Conservation (phyloP, 805 yeast species). For the Candida sonorensis region DNA sequence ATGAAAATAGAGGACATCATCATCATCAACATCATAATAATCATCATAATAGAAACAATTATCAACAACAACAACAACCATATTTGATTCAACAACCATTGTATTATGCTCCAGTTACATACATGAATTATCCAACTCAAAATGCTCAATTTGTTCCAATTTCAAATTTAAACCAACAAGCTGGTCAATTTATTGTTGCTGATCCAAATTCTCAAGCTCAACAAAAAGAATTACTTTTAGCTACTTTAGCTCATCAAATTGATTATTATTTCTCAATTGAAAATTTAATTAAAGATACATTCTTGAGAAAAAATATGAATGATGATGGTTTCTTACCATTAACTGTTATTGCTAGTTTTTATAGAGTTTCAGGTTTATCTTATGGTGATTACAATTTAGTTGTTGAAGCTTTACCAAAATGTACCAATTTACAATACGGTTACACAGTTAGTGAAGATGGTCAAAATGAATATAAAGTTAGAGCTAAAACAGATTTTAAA, state of each 20-base stretch:
- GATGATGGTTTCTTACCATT: conserved; percentile 67
- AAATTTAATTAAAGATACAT: conserved; percentile 80
- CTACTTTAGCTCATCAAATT: conserved; percentile 46
- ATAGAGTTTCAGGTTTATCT: conserved; percentile 64
- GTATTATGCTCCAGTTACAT: conserved; percentile 19
- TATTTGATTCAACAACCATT: conserved; percentile 19
- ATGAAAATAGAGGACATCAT: conserved; percentile 8
- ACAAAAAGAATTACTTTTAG: conserved; percentile 15
- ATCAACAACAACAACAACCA: too few species aligned
- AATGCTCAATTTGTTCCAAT: conserved; percentile 12
- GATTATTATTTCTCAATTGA: conserved; percentile 89
- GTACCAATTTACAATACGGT: conserved; percentile 38
- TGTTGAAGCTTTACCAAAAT: conserved; percentile 45
- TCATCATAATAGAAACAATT: conserved; percentile 13
- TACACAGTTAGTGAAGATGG: conserved; percentile 35
- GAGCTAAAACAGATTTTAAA: conserved; percentile 50
- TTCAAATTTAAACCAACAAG: conserved; percentile 5
- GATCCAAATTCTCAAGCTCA: conserved; percentile 17
- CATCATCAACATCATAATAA: conserved; percentile 8
- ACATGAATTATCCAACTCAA: conserved; percentile 15
- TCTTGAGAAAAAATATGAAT: conserved; percentile 76
- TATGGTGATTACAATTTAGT: conserved; percentile 48
- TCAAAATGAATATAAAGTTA: conserved; percentile 37
- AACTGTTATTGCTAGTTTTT: conserved; percentile 56
- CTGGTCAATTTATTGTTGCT: conserved; percentile 14